A percentile compares a stretch with the other conserved stretches of the same genome.
Evolutionary conservation across 257 asterid species (phyloP).

Genomic region (Solanum chiquidenum): DNA sequence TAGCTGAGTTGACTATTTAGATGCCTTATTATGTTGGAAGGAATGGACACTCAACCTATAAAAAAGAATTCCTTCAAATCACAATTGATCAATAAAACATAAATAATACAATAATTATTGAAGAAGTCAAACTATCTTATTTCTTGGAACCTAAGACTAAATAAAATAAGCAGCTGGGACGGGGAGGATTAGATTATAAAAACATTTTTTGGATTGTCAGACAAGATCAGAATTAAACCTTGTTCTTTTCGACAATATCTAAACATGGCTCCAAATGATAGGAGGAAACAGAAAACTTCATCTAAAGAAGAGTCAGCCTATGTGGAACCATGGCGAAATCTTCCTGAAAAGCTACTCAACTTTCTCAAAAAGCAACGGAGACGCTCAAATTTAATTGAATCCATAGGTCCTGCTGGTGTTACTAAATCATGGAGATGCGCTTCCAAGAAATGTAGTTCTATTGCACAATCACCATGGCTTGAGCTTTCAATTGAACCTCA

Average conservation of each 20-base stretch:
- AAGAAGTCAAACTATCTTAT: background rate
- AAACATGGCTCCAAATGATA: background rate
- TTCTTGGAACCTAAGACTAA: background rate
- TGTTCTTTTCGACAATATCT: background rate
- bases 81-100: background rate
- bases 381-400: background rate
- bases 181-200: background rate
- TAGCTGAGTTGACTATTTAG: background rate
- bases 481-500: background rate
- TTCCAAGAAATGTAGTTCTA: constrained; percentile 2
- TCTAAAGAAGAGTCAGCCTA: background rate
- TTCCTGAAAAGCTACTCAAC: background rate
- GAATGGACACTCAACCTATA: background rate
- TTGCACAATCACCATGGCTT: background rate
- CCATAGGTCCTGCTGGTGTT: background rate
- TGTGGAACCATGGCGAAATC: background rate
- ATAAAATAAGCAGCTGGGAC: background rate
- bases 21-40: background rate
- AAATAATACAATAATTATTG: background rate
- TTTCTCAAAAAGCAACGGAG: background rate
- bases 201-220: background rate
- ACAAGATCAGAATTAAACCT: background rate
- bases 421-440: background rate
- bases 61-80: background rate
- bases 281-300: background rate